Evolutionary conservation across 306 rosid species (phyloP), one percentile per base, ranked within the genome.

Genomic region (Cicer bijugum): DNA sequence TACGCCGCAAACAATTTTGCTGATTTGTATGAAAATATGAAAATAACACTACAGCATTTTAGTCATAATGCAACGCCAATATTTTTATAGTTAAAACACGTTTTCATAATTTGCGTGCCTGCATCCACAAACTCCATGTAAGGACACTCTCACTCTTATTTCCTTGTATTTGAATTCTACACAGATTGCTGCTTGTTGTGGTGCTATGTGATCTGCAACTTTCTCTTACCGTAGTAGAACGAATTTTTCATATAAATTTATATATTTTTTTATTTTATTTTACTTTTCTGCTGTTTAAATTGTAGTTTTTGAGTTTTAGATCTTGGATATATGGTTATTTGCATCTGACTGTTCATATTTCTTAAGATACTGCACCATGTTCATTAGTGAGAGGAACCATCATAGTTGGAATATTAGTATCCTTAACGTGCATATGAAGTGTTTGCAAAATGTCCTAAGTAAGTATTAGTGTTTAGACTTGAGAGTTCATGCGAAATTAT

Each of bases 101-200:
- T 20, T 20, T 23, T 23, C 4, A 23, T 23, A 23, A 23, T 23
- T 2, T 23, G 4, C 33, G 33, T 23, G 33, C 33, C 4, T 23
- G 33, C 33, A 23, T 0, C 4, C 33, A 23, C 4, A 3, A 23
- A 75, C 96, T 79, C 89, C 85, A 14, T 91, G 97, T 91, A 90
- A 16, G 20, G 17, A 78, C 57, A 19, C 79, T 38, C 56, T 44
- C 75, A 4, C 75, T 47, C 8, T 45, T 6, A 5, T 39, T 42
- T 7, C 7, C 6, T 20, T n/a, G n/a, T 47, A 8, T 63, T 12
- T 35, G 9, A 56, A 45, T 52, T 75, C 6, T 61, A 11, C 72
- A 90, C 93, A 93, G 98, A 86, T 89, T 93, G 98, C 73, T 93
- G 98, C 87, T 58, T 96, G 17, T 2, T 81, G 45, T 87, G 84